These are phyloP conservation scores for Salvia splendens DNA, from an alignment of 257 asterid genomes.

Conservation along the genomic window DNA sequence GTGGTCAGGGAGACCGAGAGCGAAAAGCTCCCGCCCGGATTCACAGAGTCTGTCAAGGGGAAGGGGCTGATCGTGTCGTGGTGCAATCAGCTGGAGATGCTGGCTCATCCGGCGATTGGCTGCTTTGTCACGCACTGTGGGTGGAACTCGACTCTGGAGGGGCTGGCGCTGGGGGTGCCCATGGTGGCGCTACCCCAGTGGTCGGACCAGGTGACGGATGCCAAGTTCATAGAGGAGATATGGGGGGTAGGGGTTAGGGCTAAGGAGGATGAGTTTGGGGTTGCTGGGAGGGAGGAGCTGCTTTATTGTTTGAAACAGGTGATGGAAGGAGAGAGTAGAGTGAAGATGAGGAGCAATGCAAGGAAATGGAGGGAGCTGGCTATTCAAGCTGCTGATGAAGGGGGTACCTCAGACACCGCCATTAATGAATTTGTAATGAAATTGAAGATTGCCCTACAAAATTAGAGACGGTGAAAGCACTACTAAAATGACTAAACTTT, in stretches of 20 bases:
- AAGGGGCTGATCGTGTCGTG: slow-evolving; percentile 62
- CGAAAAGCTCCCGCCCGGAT: slow-evolving; percentile 44
- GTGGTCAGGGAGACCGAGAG: slow-evolving; percentile 58
- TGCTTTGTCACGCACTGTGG: slow-evolving; percentile 75
- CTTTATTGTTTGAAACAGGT: slow-evolving; percentile 48
- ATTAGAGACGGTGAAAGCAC: too few relatives aligned
- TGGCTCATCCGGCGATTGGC: slow-evolving; percentile 55
- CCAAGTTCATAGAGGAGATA: slow-evolving; percentile 59
- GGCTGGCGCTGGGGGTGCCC: slow-evolving; percentile 58
- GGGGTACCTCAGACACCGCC: slow-evolving; percentile 58
- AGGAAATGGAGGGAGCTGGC: slow-evolving; percentile 55
- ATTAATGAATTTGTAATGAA: slow-evolving; percentile 54
- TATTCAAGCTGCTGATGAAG: slow-evolving; percentile 45
- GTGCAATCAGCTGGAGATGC: slow-evolving; percentile 69
- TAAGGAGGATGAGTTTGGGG: slow-evolving; percentile 55
- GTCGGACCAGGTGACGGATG: slow-evolving; percentile 71
- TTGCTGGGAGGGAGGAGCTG: slow-evolving; percentile 55
- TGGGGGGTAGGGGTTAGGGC: slow-evolving; percentile 64
- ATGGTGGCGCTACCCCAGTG: slow-evolving; percentile 72
- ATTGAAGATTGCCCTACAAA: slow-evolving; percentile 16
- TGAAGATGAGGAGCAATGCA: slow-evolving; percentile 50
- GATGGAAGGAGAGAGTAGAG: slow-evolving; percentile 50
- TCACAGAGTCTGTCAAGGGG: slow-evolving; percentile 31
- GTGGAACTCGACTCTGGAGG: slow-evolving; percentile 69
- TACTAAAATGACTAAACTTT: not conserved